A percentile compares a stretch with the other conserved stretches of the same genome.
These are phyloP conservation scores for Sporopachydermia lactativora DNA, from an alignment of 805 yeast genomes.

Conservation along the genomic window DNA sequence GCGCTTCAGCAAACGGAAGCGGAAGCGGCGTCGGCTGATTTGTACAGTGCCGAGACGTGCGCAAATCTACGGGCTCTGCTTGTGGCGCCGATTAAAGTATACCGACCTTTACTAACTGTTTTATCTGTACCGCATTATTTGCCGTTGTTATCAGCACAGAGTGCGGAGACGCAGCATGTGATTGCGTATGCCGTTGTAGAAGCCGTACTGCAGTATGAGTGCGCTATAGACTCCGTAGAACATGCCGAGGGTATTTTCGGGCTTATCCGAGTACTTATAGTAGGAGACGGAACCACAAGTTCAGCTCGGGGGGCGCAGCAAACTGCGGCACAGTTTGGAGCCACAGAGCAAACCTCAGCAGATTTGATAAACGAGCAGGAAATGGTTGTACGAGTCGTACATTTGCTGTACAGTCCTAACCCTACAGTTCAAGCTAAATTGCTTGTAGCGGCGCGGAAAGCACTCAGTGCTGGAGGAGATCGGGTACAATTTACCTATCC, in stretches of 20 bases:
- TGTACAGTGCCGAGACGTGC: conserved; percentile 14
- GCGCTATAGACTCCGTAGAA: conserved; percentile 25
- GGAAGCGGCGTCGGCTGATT: conserved; percentile 10
- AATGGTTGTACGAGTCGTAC: conserved; percentile 54
- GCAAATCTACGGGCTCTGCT: conserved; percentile 19
- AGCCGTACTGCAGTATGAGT: conserved; percentile 30
- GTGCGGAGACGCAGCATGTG: conserved; percentile 34
- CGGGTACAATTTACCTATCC: conserved; percentile 62
- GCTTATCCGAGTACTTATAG: conserved; percentile 40
- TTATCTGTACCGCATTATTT: conserved; percentile 32
- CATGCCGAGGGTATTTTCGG: conserved; percentile 48
- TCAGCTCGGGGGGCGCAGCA: not conserved
- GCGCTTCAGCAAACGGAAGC: conserved; percentile 27
- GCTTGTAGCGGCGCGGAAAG: conserved; percentile 29
- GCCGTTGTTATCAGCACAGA: conserved; percentile 40
- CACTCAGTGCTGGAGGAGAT: conserved; percentile 37
- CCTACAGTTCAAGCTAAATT: conserved; percentile 31
- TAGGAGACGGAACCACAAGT: conserved; percentile 15
- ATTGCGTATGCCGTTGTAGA: conserved; percentile 50
- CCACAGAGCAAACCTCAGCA: conserved; percentile 15
- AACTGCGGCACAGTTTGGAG: conserved; percentile 8
- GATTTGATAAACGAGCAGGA: conserved; percentile 38
- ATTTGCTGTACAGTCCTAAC: conserved; percentile 40
- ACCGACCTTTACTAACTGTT: conserved; percentile 17
- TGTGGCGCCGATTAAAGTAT: conserved; percentile 18